Percentiles rank a stretch among this genome's conserved stretches.
These are phyloP conservation scores for Zygosaccharomyces rouxii DNA, from an alignment of 805 yeast species.

Conservation along the genomic window DNA sequence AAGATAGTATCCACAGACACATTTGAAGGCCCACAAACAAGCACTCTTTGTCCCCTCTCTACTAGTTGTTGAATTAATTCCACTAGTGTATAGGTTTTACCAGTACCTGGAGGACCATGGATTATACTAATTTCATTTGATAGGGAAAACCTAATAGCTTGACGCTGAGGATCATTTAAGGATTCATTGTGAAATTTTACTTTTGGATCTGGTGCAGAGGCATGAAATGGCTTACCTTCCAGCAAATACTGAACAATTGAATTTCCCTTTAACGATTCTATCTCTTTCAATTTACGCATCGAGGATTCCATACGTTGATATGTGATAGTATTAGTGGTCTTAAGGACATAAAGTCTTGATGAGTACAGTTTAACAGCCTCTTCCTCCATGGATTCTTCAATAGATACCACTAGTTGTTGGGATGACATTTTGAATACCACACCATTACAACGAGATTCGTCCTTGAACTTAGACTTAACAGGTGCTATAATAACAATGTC, in stretches of 20 bases:
- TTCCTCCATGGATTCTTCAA: slow-evolving; percentile 56
- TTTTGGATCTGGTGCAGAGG: slow-evolving; percentile 7
- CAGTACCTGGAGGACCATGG: slow-evolving; percentile 80
- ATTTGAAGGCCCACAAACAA: slow-evolving; percentile 94
- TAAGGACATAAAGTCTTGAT: slow-evolving; percentile 36
- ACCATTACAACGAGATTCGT: slow-evolving; percentile 44
- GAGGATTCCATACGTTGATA: slow-evolving; percentile 77
- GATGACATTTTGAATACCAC: slow-evolving; percentile 56
- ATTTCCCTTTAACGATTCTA: slow-evolving; percentile 36
- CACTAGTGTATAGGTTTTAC: slow-evolving; percentile 76
- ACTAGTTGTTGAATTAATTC: slow-evolving; percentile 75
- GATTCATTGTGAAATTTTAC: slow-evolving; percentile 19
- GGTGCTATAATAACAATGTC: slow-evolving; percentile 65
- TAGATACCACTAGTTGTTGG: slow-evolving; percentile 50
- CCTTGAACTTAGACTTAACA: slow-evolving; percentile 16
- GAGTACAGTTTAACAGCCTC: slow-evolving; percentile 42
- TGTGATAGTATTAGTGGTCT: slow-evolving; percentile 59
- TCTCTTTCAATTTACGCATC: slow-evolving; percentile 57
- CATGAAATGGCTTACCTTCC: slow-evolving; percentile 34
- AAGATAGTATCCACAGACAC: slow-evolving; percentile 86
- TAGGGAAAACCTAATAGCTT: slow-evolving; percentile 67
- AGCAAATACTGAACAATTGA: slow-evolving; percentile 44
- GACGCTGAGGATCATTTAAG: slow-evolving; percentile 61
- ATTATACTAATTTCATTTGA: slow-evolving; percentile 55
- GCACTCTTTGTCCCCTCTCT: slow-evolving; percentile 50